A percentile compares a stretch with the other conserved stretches of the same genome.
Evolutionary conservation across 208 protist genomes (phyloP).

Genomic region (Crithidia expoeki): DNA sequence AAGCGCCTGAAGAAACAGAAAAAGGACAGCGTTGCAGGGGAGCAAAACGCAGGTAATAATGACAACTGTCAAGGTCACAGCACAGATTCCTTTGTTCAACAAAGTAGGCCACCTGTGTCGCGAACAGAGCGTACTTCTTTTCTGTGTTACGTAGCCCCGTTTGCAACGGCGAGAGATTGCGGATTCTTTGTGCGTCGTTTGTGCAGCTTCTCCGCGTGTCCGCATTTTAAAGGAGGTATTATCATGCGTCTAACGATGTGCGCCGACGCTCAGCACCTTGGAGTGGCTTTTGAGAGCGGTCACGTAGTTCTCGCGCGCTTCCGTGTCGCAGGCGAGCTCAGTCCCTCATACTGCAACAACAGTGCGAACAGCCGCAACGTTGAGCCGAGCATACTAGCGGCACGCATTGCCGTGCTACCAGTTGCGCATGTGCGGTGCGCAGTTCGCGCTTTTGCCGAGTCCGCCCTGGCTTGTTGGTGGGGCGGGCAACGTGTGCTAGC

Average conservation of each 20-base stretch:
- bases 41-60: background rate
- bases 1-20: background rate
- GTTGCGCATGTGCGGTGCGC: conserved; percentile 33
- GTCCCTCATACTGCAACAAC: background rate
- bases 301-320: conserved; percentile 55
- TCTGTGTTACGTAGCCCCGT: conserved; percentile 28
- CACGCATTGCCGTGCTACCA: background rate
- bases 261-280: conserved; percentile 38
- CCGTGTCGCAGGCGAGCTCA: background rate
- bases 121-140: conserved; percentile 18
- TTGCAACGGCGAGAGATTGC: background rate
- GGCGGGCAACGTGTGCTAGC: conserved; percentile 41
- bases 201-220: conserved; percentile 47
- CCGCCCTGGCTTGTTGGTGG: conserved; percentile 69
- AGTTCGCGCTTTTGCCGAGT: conserved; percentile 74
- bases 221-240: conserved; percentile 64
- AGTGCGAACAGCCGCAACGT: background rate
- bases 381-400: background rate
- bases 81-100: background rate
- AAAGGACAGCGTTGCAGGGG: background rate
- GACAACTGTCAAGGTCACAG: background rate
- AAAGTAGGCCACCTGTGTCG: background rate
- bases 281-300: conserved; percentile 78
- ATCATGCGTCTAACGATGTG: conserved; percentile 77
- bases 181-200: conserved; percentile 28